Percentiles rank a stretch among this genome's conserved stretches.
phyloP scores from a whole-genome alignment of 202 grass and related monocot species.

The Digitaria exilis region DNA sequence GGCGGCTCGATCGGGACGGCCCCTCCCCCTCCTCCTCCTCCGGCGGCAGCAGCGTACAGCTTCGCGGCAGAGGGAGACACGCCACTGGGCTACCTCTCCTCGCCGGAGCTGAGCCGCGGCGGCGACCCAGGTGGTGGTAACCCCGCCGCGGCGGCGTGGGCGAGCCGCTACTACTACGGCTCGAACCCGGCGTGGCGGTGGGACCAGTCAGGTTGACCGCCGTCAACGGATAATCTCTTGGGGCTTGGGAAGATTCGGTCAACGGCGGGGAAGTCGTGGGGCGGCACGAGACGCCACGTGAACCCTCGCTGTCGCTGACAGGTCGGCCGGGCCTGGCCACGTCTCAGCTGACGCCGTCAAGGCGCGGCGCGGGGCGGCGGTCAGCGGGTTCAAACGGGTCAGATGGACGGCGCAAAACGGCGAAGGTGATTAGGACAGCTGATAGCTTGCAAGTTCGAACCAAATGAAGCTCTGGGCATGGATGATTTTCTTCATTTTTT shows the following conservation, averaged over 20 bases:
- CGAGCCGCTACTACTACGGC: background rate
- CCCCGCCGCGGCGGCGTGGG: slow-evolving; percentile 16
- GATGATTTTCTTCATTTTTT: background rate
- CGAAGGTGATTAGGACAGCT: background rate
- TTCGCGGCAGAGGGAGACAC: background rate
- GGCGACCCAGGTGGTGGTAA: background rate
- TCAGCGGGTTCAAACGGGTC: slow-evolving; percentile 29
- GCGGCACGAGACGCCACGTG: background rate
- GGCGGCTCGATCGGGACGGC: background rate
- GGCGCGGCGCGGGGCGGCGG: background rate
- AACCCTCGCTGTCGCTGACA: background rate
- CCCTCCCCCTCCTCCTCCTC: no score
- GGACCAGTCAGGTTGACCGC: slow-evolving; percentile 18
- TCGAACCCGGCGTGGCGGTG: background rate
- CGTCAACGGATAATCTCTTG: background rate
- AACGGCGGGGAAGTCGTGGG: background rate
- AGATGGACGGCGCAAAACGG: background rate
- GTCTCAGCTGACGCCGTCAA: background rate
- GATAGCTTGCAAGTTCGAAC: background rate
- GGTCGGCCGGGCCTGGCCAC: background rate
- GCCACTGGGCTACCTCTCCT: background rate
- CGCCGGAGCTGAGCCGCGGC: slow-evolving; percentile 1
- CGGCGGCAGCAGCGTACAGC: background rate
- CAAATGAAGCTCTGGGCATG: background rate
- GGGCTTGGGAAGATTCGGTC: background rate